Conservation (phyloP, 129 eudicot genomes). For the Artemisia annua region DNA sequence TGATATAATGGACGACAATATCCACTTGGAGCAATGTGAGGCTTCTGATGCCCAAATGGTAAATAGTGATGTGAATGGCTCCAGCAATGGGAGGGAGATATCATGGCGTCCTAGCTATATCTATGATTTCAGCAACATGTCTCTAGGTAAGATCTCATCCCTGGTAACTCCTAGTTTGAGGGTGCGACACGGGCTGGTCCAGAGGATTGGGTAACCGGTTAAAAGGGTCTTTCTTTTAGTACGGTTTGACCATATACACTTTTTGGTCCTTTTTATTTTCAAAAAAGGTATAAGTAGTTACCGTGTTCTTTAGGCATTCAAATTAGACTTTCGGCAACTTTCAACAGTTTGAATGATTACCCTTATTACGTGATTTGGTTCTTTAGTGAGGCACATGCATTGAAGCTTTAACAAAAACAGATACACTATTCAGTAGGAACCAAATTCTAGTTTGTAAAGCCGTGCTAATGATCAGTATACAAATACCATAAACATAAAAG, state of each 20-base stretch:
- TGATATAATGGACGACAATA: slow-evolving; percentile 93
- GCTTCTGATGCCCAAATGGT: slow-evolving; percentile 23
- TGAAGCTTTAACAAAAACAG: background rate
- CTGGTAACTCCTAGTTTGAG: background rate
- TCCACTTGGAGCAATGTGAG: slow-evolving; percentile 58
- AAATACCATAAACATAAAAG: background rate
- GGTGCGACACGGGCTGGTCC: no score
- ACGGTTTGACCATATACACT: no score
- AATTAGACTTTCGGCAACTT: no score
- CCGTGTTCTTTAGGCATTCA: no score
- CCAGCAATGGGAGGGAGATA: slow-evolving; percentile 21
- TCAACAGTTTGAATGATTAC: no score
- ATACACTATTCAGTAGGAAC: background rate
- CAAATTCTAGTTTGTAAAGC: background rate
- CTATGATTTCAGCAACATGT: slow-evolving; percentile 87
- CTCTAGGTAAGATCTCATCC: slow-evolving; percentile 57
- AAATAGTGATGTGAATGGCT: slow-evolving; percentile 14
- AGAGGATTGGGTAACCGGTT: no score
- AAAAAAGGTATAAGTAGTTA: no score
- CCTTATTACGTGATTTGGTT: no score
- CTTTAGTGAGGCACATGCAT: background rate
- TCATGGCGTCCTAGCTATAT: slow-evolving; percentile 77
- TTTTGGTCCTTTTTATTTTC: no score
- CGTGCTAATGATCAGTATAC: background rate
- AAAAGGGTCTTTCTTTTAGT: no score